These are phyloP conservation scores for Sanguinoderma infundibulare DNA, from an alignment of 1,284 basidiomycete species.

Conservation along the genomic window DNA sequence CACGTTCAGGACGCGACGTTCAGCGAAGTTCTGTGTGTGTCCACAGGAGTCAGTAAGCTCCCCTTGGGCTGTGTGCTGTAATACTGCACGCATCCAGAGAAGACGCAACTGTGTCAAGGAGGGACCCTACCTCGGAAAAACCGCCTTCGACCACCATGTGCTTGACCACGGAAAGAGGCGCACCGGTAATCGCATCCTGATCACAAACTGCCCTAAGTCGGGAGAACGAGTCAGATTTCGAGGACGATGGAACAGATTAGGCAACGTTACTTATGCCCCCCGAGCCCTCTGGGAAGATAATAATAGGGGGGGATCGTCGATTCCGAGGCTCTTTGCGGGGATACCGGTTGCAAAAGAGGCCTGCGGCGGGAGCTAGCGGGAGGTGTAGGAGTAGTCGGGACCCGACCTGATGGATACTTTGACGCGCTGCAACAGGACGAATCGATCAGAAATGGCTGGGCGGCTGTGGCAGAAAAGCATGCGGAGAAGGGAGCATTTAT, in stretches of 20 bases:
- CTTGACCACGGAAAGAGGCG: neutral
- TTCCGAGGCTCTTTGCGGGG: conserved; percentile 8
- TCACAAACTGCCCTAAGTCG: neutral
- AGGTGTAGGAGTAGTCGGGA: conserved; percentile 4
- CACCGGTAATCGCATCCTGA: neutral
- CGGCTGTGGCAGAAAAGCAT: neutral
- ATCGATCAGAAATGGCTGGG: conserved; percentile 9
- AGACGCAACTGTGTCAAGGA: conserved; percentile 7
- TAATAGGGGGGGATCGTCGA: conserved; percentile 15
- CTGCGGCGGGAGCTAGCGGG: neutral
- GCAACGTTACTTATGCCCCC: conserved; percentile 7
- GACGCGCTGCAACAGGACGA: conserved; percentile 2
- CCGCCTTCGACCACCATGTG: conserved; percentile 3
- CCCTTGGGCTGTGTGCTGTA: neutral
- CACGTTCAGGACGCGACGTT: conserved; percentile 2
- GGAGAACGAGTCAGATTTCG: conserved; percentile 5
- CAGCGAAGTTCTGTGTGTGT: neutral
- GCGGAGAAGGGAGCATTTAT: neutral
- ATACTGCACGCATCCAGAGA: neutral
- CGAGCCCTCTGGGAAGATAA: conserved; percentile 2
- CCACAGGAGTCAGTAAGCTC: neutral
- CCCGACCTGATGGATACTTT: conserved; percentile 21
- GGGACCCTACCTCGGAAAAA: conserved; percentile 12
- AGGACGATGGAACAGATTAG: conserved; percentile 21
- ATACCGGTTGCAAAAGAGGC: conserved; percentile 14